A percentile compares a stretch with the other conserved stretches of the same genome.
These are phyloP conservation scores for Umbellularia californica DNA, from an alignment of 164 flowering plant genomes.

Conservation along the genomic window DNA sequence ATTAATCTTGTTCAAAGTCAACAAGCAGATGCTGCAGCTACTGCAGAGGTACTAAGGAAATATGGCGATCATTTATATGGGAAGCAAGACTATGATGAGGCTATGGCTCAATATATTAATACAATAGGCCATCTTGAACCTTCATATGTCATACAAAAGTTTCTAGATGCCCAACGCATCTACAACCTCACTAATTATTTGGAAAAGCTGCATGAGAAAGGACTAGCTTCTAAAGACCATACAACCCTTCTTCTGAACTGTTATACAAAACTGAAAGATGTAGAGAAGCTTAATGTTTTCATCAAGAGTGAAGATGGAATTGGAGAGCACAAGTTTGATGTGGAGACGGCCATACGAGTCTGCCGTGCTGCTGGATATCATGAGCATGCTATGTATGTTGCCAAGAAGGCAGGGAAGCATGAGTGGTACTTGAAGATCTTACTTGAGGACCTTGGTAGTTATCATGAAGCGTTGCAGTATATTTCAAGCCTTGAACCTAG, in stretches of 20 bases:
- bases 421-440: slow-evolving; percentile 95
- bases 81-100: slow-evolving; percentile 94
- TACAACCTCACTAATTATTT: slow-evolving; percentile 97
- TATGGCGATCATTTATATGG: slow-evolving; percentile 95
- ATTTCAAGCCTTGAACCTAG: slow-evolving; percentile 88
- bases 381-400: slow-evolving; percentile 99
- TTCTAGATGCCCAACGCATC: slow-evolving; percentile 94
- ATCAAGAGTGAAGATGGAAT: slow-evolving; percentile 81
- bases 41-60: slow-evolving; percentile 91
- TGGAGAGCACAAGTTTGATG: slow-evolving; percentile 93
- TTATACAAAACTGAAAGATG: slow-evolving; percentile 95
- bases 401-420: slow-evolving; percentile 90
- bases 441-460: slow-evolving; percentile 87
- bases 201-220: slow-evolving; percentile 95
- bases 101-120: slow-evolving; percentile 88
- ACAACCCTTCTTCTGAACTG: slow-evolving; percentile 94
- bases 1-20: slow-evolving; percentile 95
- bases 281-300: slow-evolving; percentile 75
- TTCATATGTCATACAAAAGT: slow-evolving; percentile 96
- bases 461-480: slow-evolving; percentile 89
- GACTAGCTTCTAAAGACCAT: slow-evolving; percentile 93
- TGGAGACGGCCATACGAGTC: slow-evolving; percentile 96
- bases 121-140: slow-evolving; percentile 98
- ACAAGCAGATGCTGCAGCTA: slow-evolving; percentile 99
- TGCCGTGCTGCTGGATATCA: slow-evolving; percentile 98